Evolutionary conservation across 2,329 filamentous ascomycete genomes (phyloP).

Genomic region (Colletotrichum cereale): DNA sequence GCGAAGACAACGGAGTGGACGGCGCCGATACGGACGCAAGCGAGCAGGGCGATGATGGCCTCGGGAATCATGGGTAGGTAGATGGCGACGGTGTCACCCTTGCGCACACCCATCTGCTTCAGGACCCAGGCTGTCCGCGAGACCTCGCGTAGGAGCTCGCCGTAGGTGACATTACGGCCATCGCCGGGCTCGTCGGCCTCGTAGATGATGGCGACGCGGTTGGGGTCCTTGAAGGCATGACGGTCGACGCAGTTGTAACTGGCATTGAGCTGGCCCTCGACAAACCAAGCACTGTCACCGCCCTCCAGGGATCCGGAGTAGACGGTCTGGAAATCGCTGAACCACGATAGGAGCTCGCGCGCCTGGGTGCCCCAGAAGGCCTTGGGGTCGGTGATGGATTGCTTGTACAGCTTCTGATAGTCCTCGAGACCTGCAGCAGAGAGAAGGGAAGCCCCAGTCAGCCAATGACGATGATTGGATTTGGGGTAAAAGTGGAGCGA

Average conservation of each 20-base stretch:
- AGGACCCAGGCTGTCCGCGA: conserved; percentile 88
- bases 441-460: conserved; percentile 35
- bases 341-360: conserved; percentile 91
- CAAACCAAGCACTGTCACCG: conserved; percentile 94
- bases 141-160: conserved; percentile 92
- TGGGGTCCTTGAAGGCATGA: conserved; percentile 93
- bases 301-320: conserved; percentile 79
- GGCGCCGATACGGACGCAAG: conserved; percentile 91
- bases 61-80: conserved; percentile 99
- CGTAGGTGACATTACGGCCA: conserved; percentile 91
- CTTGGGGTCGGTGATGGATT: conserved; percentile 91
- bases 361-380: conserved; percentile 91
- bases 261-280: conserved; percentile 93
- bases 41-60: conserved; percentile 90
- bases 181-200: conserved; percentile 92
- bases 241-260: conserved; percentile 98
- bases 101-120: conserved; percentile 95
- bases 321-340: conserved; percentile 91
- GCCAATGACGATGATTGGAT: conserved; percentile 29
- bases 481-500: conserved; percentile 39
- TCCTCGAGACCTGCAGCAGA: conserved; percentile 68
- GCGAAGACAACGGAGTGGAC: conserved; percentile 98
- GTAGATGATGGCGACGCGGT: conserved; percentile 97
- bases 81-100: conserved; percentile 96
- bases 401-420: conserved; percentile 76